These are phyloP conservation scores for Bisporella sp. DNA, from an alignment of 2,329 filamentous ascomycete genomes.

Conservation along the genomic window DNA sequence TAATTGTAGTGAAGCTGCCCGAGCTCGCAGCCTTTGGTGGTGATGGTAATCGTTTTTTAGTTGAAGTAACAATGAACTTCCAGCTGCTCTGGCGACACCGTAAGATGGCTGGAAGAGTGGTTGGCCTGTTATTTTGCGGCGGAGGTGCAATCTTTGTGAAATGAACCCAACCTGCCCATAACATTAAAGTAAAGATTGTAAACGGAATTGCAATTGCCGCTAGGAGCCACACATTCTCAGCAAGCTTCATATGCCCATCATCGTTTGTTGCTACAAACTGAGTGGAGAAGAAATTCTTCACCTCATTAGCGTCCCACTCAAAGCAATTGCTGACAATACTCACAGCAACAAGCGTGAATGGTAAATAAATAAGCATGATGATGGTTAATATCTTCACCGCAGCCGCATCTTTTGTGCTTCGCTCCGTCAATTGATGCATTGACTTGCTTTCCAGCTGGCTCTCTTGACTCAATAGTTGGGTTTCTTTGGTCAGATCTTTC, in stretches of 20 bases:
- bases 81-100: too few relatives aligned
- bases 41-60: too few relatives aligned
- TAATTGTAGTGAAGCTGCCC: too few relatives aligned
- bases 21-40: too few relatives aligned
- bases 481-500: constrained; percentile 10
- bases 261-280: constrained; percentile 15
- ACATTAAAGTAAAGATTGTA: constrained; percentile 12
- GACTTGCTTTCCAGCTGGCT: constrained; percentile 10
- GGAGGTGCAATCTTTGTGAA: constrained; percentile 3
- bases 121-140: too few relatives aligned
- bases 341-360: constrained; percentile 17
- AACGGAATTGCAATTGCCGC: constrained; percentile 15
- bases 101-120: too few relatives aligned
- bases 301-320: too few relatives aligned
- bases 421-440: constrained; percentile 15
- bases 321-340: not conserved
- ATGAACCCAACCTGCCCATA: constrained; percentile 16
- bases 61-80: too few relatives aligned
- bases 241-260: constrained; percentile 9
- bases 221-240: constrained; percentile 13
- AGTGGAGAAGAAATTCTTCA: constrained; percentile 18
- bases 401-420: constrained; percentile 18
- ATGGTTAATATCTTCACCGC: constrained; percentile 20
- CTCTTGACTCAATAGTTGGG: not conserved
- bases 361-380: constrained; percentile 19